phyloP scores from a whole-genome alignment of 257 asterid genomes.

The Cinchona pubescens region DNA sequence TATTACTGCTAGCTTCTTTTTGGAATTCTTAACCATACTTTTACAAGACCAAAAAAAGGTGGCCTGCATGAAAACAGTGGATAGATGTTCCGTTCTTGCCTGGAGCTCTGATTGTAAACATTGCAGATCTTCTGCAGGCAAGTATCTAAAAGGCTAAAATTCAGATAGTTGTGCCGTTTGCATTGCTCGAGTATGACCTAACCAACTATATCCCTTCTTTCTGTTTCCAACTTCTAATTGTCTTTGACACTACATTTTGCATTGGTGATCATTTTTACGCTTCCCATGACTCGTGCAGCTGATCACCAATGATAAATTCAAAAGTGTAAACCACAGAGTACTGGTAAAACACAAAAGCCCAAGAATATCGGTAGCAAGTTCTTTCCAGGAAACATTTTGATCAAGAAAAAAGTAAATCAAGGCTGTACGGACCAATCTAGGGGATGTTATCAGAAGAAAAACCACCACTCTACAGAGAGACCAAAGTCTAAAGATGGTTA shows the following conservation, averaged over 20 bases:
- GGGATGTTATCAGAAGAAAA: slow-evolving; percentile 24
- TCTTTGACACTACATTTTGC: no score
- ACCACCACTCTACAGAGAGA: slow-evolving; percentile 17
- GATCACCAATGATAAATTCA: slow-evolving; percentile 44
- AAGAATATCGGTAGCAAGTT: slow-evolving; percentile 35
- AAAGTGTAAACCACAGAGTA: slow-evolving; percentile 43
- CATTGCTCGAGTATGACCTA: not conserved
- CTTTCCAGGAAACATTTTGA: slow-evolving; percentile 31
- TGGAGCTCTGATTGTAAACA: slow-evolving; percentile 44
- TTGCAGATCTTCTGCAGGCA: slow-evolving; percentile 58
- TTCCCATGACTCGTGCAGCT: slow-evolving; percentile 25
- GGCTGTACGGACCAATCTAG: slow-evolving; percentile 22
- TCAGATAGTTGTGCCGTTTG: not conserved
- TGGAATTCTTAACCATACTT: slow-evolving; percentile 40
- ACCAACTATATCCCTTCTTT: not conserved
- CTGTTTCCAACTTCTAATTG: not conserved
- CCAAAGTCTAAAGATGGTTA: slow-evolving; percentile 5
- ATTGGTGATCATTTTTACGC: not conserved
- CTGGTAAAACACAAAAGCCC: slow-evolving; percentile 28
- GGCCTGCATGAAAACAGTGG: slow-evolving; percentile 48
- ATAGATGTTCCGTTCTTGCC: slow-evolving; percentile 40
- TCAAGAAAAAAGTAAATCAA: slow-evolving; percentile 13
- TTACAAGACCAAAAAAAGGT: slow-evolving; percentile 39
- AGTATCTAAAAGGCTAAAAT: no score
- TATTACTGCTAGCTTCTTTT: no score